These are phyloP conservation scores for Penicillium ochrochloron DNA, from an alignment of 495 filamentous ascomycete genomes.

Conservation along the genomic window DNA sequence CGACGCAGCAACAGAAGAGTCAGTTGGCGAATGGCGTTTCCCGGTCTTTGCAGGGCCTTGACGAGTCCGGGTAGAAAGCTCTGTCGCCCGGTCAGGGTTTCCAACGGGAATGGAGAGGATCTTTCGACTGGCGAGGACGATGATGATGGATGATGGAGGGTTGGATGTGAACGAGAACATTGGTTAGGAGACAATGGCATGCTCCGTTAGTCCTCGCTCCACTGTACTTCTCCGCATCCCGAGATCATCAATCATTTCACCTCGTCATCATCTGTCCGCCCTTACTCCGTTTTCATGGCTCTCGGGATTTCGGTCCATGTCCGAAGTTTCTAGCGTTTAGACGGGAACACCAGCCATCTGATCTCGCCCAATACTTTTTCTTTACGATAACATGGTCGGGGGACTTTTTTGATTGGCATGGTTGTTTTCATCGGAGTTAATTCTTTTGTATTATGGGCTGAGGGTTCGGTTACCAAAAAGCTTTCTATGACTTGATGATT, in stretches of 20 bases:
- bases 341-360: constrained; percentile 13
- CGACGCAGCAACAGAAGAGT: constrained; percentile 41
- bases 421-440: constrained; percentile 26
- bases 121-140: constrained; percentile 56
- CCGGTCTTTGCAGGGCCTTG: constrained; percentile 50
- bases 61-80: constrained; percentile 39
- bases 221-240: constrained; percentile 23
- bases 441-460: constrained; percentile 16
- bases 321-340: constrained; percentile 8
- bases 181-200: constrained; percentile 38
- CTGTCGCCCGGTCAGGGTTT: constrained; percentile 29
- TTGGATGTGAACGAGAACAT: constrained; percentile 21
- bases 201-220: constrained; percentile 35
- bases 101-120: constrained; percentile 47
- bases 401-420: constrained; percentile 26
- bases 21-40: constrained; percentile 46
- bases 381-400: constrained; percentile 15
- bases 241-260: constrained; percentile 11
- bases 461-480: constrained; percentile 28
- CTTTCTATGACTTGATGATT: constrained; percentile 31
- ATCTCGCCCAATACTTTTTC: constrained; percentile 14
- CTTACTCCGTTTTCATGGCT: constrained; percentile 18
- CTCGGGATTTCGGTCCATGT: constrained; percentile 9
- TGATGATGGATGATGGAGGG: constrained; percentile 43
- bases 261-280: constrained; percentile 19